Evolutionary conservation across 805 yeast species (phyloP), one percentile per base, ranked within the genome.

Genomic region (Wickerhamiella australiensis): DNA sequence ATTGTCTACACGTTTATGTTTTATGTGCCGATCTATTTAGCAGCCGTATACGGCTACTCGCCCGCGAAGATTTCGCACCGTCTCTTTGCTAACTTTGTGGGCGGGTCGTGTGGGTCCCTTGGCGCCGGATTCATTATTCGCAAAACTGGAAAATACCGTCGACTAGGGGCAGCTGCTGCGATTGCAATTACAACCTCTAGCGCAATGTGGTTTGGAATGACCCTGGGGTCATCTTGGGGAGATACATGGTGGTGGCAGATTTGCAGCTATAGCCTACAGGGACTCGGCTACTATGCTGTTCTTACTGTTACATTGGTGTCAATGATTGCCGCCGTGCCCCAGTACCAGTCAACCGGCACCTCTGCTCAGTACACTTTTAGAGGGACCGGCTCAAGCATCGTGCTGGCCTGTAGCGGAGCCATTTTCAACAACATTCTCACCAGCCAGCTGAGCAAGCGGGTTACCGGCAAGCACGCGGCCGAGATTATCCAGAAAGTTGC

Each of bases 351-450:
- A 1, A 74, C 86, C 18, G 82, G 90, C 2, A 87, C 96, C 0
- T 84, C 95, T 0, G 83, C 88, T 51, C 94, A 85, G 60, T 87
- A 88, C 62, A 87, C 88, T 0, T 85, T 83, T 68, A 73, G 94
- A 59, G 80, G 90, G 8, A 80, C 87, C 0, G 95, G 94, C 0
- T 81, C 90, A n/a, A 82, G 92, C 0, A 65, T 85, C 45, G 94
- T 94, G 35, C 87, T 85, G 13, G 69, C 88, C 1, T 57, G 79
- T 11, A 79, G 84, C 0, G 73, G 82, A 18, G 79, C 86, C 2
- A 68, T 81, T 23, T 82, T 82, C 67, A 82, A 78, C 58, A 68
- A 69, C 46, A 60, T 68, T 8, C 67, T 81, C 49, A 54, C 56
- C 9, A 27, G 51, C 13, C 52, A 60, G 26, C 61, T 75, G 31